Conservation (phyloP, 2,329 filamentous ascomycete species). For the Monilinia fructigena region DNA sequence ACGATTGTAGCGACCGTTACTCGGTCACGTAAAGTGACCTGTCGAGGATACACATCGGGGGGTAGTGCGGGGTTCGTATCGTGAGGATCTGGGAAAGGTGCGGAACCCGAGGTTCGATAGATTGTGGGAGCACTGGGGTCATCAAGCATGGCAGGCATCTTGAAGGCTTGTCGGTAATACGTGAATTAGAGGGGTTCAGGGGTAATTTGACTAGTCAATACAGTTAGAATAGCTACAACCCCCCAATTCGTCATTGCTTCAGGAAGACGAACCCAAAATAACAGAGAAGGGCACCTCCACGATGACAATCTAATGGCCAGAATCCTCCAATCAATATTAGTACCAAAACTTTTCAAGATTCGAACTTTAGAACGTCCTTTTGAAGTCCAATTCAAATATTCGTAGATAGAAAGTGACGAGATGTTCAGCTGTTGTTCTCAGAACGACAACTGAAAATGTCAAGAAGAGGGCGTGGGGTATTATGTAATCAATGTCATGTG, state of each 20-base stretch:
- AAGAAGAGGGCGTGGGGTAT: not conserved
- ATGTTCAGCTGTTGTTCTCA: conserved; percentile 25
- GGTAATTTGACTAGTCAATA: conserved; percentile 2
- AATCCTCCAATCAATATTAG: not conserved
- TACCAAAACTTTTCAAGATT: not conserved
- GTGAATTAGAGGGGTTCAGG: conserved; percentile 14
- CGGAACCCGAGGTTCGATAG: conserved; percentile 53
- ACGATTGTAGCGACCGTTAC: conserved; percentile 67
- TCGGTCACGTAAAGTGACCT: conserved; percentile 65
- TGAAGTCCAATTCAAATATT: not conserved
- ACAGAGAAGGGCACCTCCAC: not conserved
- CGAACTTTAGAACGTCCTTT: not conserved
- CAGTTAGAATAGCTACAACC: conserved; percentile 12
- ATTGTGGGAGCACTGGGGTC: conserved; percentile 56
- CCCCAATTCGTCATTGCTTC: not conserved
- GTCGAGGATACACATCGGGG: conserved; percentile 52
- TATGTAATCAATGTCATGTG: not conserved
- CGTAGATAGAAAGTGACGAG: conserved; percentile 17
- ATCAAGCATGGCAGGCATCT: conserved; percentile 62
- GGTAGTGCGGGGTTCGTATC: conserved; percentile 49
- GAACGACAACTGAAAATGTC: conserved; percentile 22
- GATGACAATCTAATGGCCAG: conserved; percentile 2
- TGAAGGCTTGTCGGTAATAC: conserved; percentile 24
- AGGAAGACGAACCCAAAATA: conserved; percentile 1
- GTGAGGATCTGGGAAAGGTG: conserved; percentile 52